Evolutionary conservation across 805 yeast genomes (phyloP).

Genomic region (Ogataea trehaloabstinens): DNA sequence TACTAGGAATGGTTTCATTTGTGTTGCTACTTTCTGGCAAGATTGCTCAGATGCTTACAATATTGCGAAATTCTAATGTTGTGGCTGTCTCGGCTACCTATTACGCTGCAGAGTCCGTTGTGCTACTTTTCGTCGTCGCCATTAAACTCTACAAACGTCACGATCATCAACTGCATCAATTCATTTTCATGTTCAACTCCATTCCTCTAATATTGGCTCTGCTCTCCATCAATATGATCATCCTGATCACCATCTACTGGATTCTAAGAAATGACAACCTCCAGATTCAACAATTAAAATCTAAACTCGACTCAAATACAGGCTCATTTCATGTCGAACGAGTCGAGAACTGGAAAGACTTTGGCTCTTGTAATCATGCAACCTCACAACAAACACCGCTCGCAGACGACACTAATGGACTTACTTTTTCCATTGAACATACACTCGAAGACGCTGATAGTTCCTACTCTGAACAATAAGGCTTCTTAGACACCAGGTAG

Average conservation of each 20-base stretch:
- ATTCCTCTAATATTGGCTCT: background rate
- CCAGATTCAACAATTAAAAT: constrained; percentile 4
- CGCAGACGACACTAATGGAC: too few relatives aligned
- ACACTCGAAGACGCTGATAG: too few relatives aligned
- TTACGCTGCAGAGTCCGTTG: constrained; percentile 3
- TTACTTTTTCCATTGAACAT: too few relatives aligned
- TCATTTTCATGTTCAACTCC: constrained; percentile 4
- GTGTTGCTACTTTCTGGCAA: background rate
- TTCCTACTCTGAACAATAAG: too few relatives aligned
- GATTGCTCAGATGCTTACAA: background rate
- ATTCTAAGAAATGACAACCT: constrained; percentile 4
- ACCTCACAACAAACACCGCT: too few relatives aligned
- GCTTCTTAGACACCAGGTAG: too few relatives aligned
- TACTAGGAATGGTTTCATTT: background rate
- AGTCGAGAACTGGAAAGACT: constrained; percentile 4
- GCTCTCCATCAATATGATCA: constrained; percentile 3
- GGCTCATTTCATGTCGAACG: constrained; percentile 1
- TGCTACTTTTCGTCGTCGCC: background rate
- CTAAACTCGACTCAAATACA: background rate
- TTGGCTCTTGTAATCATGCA: constrained; percentile 3
- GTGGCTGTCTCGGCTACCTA: constrained; percentile 5
- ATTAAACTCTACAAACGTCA: background rate
- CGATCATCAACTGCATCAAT: background rate
- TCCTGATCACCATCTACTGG: constrained; percentile 2
- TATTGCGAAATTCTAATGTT: constrained; percentile 4